Percentiles rank a stretch among this genome's conserved stretches.
Conservation (phyloP, 345 rosid species). For the Citrus sp. region DNA sequence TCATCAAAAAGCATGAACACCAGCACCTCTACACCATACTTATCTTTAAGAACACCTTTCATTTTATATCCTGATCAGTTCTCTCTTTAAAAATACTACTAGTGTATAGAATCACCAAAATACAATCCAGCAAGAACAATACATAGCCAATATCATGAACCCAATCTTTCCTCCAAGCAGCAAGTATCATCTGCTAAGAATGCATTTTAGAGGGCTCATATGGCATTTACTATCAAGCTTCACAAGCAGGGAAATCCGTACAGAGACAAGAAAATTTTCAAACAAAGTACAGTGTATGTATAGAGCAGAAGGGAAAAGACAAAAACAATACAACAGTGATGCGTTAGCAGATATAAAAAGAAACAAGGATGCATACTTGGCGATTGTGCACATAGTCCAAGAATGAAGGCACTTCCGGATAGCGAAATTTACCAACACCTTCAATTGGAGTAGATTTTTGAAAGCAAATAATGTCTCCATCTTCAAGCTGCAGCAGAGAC, state of each 20-base stretch:
- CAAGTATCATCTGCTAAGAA: neutral
- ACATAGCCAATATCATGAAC: neutral
- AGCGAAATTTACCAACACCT: slow-evolving; percentile 37
- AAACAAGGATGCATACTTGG: slow-evolving; percentile 34
- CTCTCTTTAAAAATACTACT: neutral
- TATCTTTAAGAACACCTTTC: neutral
- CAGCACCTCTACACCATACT: neutral
- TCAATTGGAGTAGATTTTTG: slow-evolving; percentile 48
- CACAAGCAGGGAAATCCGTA: neutral
- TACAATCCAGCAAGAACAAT: neutral
- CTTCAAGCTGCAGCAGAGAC: slow-evolving; percentile 54
- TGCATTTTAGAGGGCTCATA: neutral
- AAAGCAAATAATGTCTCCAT: slow-evolving; percentile 75
- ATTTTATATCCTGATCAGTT: neutral
- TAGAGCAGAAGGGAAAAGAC: neutral
- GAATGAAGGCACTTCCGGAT: slow-evolving; percentile 71
- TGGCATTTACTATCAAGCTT: neutral
- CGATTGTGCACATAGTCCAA: slow-evolving; percentile 75
- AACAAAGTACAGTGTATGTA: too few relatives aligned
- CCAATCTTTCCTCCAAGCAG: neutral
- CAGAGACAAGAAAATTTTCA: neutral
- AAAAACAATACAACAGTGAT: too few relatives aligned
- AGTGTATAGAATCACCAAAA: neutral
- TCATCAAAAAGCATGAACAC: neutral
- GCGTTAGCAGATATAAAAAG: neutral